Percentiles rank a stretch among this genome's conserved stretches.
phyloP scores from a whole-genome alignment of 2,329 filamentous ascomycete genomes.

The Penicillium sp. region DNA sequence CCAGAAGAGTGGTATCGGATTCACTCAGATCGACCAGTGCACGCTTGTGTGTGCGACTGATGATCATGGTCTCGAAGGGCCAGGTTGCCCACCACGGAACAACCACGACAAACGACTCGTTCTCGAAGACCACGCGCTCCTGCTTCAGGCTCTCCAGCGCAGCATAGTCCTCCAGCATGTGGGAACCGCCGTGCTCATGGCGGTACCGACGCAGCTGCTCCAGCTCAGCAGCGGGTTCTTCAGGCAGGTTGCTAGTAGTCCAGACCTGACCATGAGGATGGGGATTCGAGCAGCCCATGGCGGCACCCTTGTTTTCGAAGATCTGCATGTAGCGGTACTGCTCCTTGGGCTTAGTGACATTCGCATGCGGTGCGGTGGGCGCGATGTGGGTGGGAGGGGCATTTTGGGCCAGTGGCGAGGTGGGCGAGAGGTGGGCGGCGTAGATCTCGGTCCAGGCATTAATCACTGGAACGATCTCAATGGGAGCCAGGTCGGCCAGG shows the following conservation, averaged over 20 bases:
- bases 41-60: slow-evolving; percentile 80
- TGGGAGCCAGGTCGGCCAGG: slow-evolving; percentile 79
- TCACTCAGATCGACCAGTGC: slow-evolving; percentile 78
- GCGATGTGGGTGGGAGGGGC: slow-evolving; percentile 49
- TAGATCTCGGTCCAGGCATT: slow-evolving; percentile 93
- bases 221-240: slow-evolving; percentile 82
- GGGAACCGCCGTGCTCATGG: slow-evolving; percentile 66
- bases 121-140: slow-evolving; percentile 86
- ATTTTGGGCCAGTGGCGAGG: slow-evolving; percentile 61
- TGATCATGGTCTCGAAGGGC: slow-evolving; percentile 93
- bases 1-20: slow-evolving; percentile 70
- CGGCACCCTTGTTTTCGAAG: slow-evolving; percentile 96
- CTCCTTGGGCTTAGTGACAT: slow-evolving; percentile 59
- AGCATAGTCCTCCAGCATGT: slow-evolving; percentile 85
- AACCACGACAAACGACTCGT: slow-evolving; percentile 78
- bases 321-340: slow-evolving; percentile 98
- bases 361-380: slow-evolving; percentile 47
- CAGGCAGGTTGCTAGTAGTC: slow-evolving; percentile 87
- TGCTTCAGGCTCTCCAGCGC: slow-evolving; percentile 76
- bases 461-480: slow-evolving; percentile 78
- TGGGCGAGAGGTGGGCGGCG: slow-evolving; percentile 72
- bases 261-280: slow-evolving; percentile 97
- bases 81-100: slow-evolving; percentile 98
- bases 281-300: slow-evolving; percentile 98
- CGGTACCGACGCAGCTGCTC: slow-evolving; percentile 77